phyloP scores from a whole-genome alignment of 2,329 filamentous ascomycete genomes.

The Penicillium sp. region DNA sequence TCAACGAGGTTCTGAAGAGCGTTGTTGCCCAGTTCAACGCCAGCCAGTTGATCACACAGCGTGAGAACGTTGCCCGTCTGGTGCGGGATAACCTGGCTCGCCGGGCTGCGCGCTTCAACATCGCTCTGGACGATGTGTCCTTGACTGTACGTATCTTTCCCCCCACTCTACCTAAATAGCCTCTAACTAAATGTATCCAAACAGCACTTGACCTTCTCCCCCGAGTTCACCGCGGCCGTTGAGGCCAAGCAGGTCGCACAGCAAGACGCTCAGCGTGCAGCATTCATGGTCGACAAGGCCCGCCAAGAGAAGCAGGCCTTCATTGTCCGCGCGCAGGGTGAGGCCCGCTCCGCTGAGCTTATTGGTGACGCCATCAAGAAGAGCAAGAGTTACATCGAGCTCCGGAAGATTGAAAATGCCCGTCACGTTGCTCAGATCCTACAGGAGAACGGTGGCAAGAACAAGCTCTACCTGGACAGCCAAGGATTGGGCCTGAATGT shows the following conservation, averaged over 20 bases:
- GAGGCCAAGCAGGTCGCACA: slow-evolving; percentile 69
- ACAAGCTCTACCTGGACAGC: slow-evolving; percentile 90
- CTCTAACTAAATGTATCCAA: slow-evolving; percentile 9
- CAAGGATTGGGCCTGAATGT: slow-evolving; percentile 92
- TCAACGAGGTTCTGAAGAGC: slow-evolving; percentile 98
- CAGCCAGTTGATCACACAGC: slow-evolving; percentile 95
- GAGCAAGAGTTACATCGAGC: slow-evolving; percentile 91
- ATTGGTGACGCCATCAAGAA: slow-evolving; percentile 99
- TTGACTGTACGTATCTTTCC: slow-evolving; percentile 66
- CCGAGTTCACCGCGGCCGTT: slow-evolving; percentile 67
- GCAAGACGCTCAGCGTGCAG: slow-evolving; percentile 94
- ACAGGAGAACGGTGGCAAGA: slow-evolving; percentile 80
- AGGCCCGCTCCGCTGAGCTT: slow-evolving; percentile 93
- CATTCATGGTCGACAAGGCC: slow-evolving; percentile 97
- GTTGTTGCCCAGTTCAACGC: slow-evolving; percentile 99
- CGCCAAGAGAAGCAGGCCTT: slow-evolving; percentile 99
- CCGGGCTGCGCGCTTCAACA: slow-evolving; percentile 94
- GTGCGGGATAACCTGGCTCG: slow-evolving; percentile 90
- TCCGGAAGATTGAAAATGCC: slow-evolving; percentile 98
- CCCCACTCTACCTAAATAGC: not conserved
- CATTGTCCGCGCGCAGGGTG: slow-evolving; percentile 97
- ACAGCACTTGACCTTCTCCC: slow-evolving; percentile 66
- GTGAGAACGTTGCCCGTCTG: slow-evolving; percentile 89
- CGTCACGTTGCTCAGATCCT: slow-evolving; percentile 81
- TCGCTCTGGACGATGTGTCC: slow-evolving; percentile 94